A percentile compares a stretch with the other conserved stretches of the same genome.
phyloP scores from a whole-genome alignment of 2,329 filamentous ascomycete genomes.

The Aspergillus fructus region DNA sequence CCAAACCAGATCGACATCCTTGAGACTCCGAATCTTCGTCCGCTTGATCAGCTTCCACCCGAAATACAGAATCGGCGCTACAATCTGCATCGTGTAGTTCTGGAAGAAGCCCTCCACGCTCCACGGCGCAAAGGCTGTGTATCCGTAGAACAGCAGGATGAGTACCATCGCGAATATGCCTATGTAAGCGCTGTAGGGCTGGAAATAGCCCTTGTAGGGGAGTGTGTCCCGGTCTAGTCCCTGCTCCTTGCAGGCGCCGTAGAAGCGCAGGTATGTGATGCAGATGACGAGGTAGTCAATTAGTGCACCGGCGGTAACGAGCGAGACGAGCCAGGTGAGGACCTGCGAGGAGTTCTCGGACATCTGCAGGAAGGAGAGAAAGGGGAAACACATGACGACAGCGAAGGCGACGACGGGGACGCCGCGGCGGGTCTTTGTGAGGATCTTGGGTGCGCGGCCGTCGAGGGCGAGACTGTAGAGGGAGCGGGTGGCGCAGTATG shows the following conservation, averaged over 20 bases:
- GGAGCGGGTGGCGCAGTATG: constrained; percentile 54
- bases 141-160: background rate
- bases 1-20: background rate
- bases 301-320: background rate
- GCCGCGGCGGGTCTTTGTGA: constrained; percentile 60
- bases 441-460: constrained; percentile 53
- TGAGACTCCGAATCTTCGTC: background rate
- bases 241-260: background rate
- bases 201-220: background rate
- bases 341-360: background rate
- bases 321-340: background rate
- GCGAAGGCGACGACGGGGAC: constrained; percentile 56
- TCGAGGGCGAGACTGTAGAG: constrained; percentile 55
- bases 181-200: background rate
- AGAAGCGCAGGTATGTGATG: background rate
- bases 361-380: background rate
- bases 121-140: background rate
- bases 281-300: background rate
- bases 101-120: background rate
- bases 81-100: background rate
- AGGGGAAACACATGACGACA: background rate
- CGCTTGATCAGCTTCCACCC: background rate
- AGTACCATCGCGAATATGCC: background rate
- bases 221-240: background rate
- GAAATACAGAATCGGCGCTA: background rate